Evolutionary conservation across 371 early-diverging fungal species (phyloP).

Genomic region (Mortierella sp.): DNA sequence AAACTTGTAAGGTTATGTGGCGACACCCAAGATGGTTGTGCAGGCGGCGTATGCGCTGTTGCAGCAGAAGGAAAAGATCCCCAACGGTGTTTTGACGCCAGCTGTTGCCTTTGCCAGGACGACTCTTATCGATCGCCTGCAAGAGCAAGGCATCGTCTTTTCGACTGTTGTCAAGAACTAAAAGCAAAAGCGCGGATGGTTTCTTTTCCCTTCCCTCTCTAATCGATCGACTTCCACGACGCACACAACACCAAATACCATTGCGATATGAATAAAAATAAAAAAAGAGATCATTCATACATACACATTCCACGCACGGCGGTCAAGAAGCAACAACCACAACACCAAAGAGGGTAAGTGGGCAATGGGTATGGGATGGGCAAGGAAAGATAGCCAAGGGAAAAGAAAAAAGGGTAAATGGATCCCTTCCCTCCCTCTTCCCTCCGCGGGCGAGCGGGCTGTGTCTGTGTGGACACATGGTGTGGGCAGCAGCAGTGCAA

Average conservation of each 20-base stretch:
- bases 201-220: neutral
- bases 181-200: neutral
- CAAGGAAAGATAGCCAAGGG: neutral
- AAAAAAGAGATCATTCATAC: neutral
- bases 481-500: neutral
- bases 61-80: conserved; percentile 56
- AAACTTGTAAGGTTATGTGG: conserved; percentile 59
- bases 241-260: neutral
- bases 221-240: neutral
- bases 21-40: conserved; percentile 71
- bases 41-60: conserved; percentile 69
- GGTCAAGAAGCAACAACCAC: neutral
- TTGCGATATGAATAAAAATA: neutral
- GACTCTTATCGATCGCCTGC: conserved; percentile 65
- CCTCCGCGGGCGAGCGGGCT: neutral
- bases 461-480: conserved; percentile 14
- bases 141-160: conserved; percentile 69
- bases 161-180: conserved; percentile 49
- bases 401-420: neutral
- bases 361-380: neutral
- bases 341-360: neutral
- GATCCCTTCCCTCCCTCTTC: neutral
- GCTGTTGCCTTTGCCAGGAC: conserved; percentile 74
- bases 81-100: conserved; percentile 74
- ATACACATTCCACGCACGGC: neutral